A percentile compares a stretch with the other conserved stretches of the same genome.
Evolutionary conservation across 164 flowering plant species (phyloP).

Genomic region (Liquidambar formosana): DNA sequence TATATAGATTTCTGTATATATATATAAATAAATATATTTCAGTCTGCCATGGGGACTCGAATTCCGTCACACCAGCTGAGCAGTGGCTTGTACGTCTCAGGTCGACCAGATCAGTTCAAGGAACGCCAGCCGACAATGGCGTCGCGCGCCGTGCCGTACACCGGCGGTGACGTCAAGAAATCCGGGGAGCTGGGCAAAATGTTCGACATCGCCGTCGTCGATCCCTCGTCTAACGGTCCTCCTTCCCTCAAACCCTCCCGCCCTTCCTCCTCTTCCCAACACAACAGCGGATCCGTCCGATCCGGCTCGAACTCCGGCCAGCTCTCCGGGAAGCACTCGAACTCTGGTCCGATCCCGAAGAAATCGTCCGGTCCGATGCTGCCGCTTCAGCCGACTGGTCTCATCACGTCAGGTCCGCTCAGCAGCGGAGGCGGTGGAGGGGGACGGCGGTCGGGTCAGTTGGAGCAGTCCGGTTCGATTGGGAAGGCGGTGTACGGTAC

Average conservation of each 20-base stretch:
- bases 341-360: slow-evolving; percentile 9
- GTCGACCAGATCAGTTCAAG: slow-evolving; percentile 56
- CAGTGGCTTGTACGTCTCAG: slow-evolving; percentile 74
- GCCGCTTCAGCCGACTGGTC: slow-evolving; percentile 26
- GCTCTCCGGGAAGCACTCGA: slow-evolving; percentile 9
- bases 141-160: slow-evolving; percentile 70
- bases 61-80: slow-evolving; percentile 75
- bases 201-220: slow-evolving; percentile 64
- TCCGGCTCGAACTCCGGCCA: slow-evolving; percentile 50
- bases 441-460: slow-evolving; percentile 26
- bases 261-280: slow-evolving; percentile 55
- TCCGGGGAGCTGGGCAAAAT: slow-evolving; percentile 93
- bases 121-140: slow-evolving; percentile 61
- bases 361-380: slow-evolving; percentile 37
- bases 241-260: slow-evolving; percentile 40
- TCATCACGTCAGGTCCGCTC: slow-evolving; percentile 32
- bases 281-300: slow-evolving; percentile 70
- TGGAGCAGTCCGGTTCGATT: slow-evolving; percentile 25
- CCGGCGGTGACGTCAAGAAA: slow-evolving; percentile 82
- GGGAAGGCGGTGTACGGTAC: slow-evolving; percentile 64
- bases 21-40: too few species aligned
- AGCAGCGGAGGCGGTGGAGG: slow-evolving; percentile 18
- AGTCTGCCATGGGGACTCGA: slow-evolving; percentile 47
- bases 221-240: slow-evolving; percentile 26
- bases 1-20: too few species aligned